phyloP scores from a whole-genome alignment of 805 yeast species.

The Cyberlindnera suaveolens region DNA sequence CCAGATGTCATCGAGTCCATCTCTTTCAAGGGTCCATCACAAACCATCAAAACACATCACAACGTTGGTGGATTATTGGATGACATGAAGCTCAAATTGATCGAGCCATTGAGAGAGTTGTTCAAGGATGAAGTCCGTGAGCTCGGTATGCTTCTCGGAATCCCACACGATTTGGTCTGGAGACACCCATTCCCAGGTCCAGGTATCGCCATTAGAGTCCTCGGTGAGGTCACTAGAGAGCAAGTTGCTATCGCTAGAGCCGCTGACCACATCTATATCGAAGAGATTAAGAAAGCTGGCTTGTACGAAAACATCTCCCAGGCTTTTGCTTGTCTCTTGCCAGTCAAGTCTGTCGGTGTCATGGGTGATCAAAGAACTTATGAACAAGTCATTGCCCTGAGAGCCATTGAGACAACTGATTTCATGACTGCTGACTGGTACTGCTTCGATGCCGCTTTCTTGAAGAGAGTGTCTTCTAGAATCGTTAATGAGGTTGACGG shows the following conservation, averaged over 20 bases:
- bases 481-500: constrained; percentile 98
- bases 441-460: constrained; percentile 84
- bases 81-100: constrained; percentile 95
- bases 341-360: constrained; percentile 98
- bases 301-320: constrained; percentile 89
- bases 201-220: constrained; percentile 96
- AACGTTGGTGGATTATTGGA: constrained; percentile 98
- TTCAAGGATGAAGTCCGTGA: constrained; percentile 99
- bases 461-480: constrained; percentile 90
- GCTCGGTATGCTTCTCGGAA: constrained; percentile 89
- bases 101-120: constrained; percentile 97
- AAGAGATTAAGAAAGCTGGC: constrained; percentile 91
- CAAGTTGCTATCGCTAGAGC: constrained; percentile 97
- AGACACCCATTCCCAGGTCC: constrained; percentile 99
- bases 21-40: constrained; percentile 99
- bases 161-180: constrained; percentile 97
- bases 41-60: constrained; percentile 98
- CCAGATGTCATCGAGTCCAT: constrained; percentile 98
- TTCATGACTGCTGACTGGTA: constrained; percentile 99
- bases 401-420: constrained; percentile 96
- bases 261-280: constrained; percentile 94
- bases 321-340: constrained; percentile 95
- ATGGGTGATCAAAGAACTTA: constrained; percentile 99
- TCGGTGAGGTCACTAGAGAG: constrained; percentile 91
- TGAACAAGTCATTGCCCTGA: constrained; percentile 97